phyloP scores from a whole-genome alignment of 2,329 filamentous ascomycete species.

The Samsoniella hepiali region DNA sequence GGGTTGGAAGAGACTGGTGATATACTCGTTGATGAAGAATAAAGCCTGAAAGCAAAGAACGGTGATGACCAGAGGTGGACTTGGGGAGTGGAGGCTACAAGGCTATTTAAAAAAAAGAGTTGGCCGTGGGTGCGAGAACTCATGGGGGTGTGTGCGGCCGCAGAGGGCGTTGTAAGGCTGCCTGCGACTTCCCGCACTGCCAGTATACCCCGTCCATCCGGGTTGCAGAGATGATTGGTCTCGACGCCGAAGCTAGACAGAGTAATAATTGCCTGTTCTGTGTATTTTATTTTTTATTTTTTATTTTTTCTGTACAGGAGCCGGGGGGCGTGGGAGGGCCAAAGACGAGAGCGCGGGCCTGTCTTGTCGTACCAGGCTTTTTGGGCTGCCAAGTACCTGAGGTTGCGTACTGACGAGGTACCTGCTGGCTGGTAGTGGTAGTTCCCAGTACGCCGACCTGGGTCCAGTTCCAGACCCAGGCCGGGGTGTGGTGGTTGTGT shows the following conservation, averaged over 20 bases:
- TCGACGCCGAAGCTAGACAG: conserved; percentile 3
- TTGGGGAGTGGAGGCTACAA: conserved; percentile 7
- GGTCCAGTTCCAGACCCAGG: neutral
- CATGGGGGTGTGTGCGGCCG: conserved; percentile 2
- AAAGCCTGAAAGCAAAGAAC: neutral
- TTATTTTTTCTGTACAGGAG: neutral
- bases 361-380: neutral
- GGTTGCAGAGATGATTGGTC: conserved; percentile 13
- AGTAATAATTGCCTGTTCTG: neutral
- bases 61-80: neutral
- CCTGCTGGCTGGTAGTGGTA: no score
- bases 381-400: no score
- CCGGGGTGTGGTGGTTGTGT: neutral
- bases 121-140: neutral
- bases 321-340: conserved; percentile 3
- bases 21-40: neutral
- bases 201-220: conserved; percentile 4
- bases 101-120: conserved; percentile 13
- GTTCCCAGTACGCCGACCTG: neutral
- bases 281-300: neutral
- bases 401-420: no score
- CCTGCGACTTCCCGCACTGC: neutral
- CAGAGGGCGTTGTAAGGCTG: conserved; percentile 5
- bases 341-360: neutral
- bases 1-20: neutral